A percentile compares a stretch with the other conserved stretches of the same genome.
Conservation (phyloP, 1,284 basidiomycete genomes). For the Mycena sp. region DNA sequence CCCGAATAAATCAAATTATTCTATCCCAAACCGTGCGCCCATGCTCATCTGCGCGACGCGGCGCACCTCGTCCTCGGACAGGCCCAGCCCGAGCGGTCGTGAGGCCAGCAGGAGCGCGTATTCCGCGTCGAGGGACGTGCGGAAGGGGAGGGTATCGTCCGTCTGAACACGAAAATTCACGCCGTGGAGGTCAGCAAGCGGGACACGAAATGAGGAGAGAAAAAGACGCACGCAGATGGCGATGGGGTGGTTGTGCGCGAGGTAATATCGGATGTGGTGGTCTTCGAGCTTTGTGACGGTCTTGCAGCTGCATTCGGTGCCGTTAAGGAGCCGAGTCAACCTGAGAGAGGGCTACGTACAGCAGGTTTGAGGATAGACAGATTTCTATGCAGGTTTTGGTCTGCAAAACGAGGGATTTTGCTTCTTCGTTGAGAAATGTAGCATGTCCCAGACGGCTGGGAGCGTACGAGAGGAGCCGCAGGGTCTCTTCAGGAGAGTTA, state of each 20-base stretch:
- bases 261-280: slow-evolving; percentile 78
- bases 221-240: slow-evolving; percentile 73
- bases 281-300: slow-evolving; percentile 70
- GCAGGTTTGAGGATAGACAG: slow-evolving; percentile 83
- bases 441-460: slow-evolving; percentile 84
- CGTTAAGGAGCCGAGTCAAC: background rate
- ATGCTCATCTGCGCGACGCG: slow-evolving; percentile 72
- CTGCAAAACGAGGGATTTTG: slow-evolving; percentile 63
- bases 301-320: slow-evolving; percentile 66
- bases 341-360: slow-evolving; percentile 54
- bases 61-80: slow-evolving; percentile 65
- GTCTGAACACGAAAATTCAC: slow-evolving; percentile 60
- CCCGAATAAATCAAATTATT: too few relatives aligned
- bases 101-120: slow-evolving; percentile 80
- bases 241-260: slow-evolving; percentile 72
- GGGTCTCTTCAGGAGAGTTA: slow-evolving; percentile 67
- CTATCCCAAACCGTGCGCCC: slow-evolving; percentile 53
- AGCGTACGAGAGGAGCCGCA: slow-evolving; percentile 67
- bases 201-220: background rate
- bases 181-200: background rate
- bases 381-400: slow-evolving; percentile 79
- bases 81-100: slow-evolving; percentile 74
- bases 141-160: slow-evolving; percentile 83
- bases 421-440: slow-evolving; percentile 76
- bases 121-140: slow-evolving; percentile 75